phyloP scores from a whole-genome alignment of 2,329 filamentous ascomycete species.

The Colletotrichum tropicale region DNA sequence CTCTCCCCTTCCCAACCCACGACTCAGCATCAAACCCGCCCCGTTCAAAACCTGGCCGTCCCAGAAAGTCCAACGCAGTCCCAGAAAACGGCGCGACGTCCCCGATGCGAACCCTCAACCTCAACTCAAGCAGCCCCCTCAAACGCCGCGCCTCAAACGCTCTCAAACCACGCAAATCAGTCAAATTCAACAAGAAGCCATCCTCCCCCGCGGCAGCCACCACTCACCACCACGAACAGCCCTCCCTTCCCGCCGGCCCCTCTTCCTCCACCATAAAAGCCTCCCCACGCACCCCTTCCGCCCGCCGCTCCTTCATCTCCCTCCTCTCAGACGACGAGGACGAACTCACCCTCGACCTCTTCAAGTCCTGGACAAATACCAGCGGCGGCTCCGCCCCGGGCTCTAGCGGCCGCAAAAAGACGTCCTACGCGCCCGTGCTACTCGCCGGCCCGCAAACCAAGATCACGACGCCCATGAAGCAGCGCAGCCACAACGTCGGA shows the following conservation, averaged over 20 bases:
- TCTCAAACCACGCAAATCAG: not conserved
- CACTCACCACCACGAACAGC: not conserved
- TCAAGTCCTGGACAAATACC: slow-evolving; percentile 23
- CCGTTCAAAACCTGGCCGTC: not conserved
- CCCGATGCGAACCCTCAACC: not conserved
- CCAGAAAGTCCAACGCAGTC: not conserved
- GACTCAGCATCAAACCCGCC: not conserved
- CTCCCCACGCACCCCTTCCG: slow-evolving; percentile 23
- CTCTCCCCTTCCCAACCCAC: not conserved
- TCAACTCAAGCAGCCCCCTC: not conserved
- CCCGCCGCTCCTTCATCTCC: slow-evolving; percentile 44
- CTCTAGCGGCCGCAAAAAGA: not conserved
- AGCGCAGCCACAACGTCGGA: not conserved
- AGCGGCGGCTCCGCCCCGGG: not conserved
- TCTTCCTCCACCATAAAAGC: not conserved
- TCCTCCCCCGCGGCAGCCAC: not conserved
- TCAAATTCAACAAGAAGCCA: not conserved
- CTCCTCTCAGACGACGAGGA: slow-evolving; percentile 44
- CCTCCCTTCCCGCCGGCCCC: not conserved
- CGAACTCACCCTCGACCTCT: slow-evolving; percentile 39
- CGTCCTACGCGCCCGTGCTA: not conserved
- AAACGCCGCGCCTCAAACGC: not conserved
- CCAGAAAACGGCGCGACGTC: not conserved
- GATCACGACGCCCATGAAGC: slow-evolving; percentile 8
- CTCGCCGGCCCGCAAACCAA: not conserved